These are phyloP conservation scores for Pyrrhoderma noxium DNA, from an alignment of 1,284 basidiomycete species.

Conservation along the genomic window DNA sequence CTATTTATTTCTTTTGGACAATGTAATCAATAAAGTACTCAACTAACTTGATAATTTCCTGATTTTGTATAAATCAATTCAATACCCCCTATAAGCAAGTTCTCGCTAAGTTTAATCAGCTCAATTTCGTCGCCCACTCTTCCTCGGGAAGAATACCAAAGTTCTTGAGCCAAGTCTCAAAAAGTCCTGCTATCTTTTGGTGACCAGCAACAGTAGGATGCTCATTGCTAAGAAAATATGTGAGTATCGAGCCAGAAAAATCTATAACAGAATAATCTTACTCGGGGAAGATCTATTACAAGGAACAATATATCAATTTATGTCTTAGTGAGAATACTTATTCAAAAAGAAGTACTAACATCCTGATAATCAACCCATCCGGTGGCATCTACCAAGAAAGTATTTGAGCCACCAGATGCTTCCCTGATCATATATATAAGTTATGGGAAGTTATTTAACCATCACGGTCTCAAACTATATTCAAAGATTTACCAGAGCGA, in stretches of 20 bases:
- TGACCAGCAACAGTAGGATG: constrained; percentile 46
- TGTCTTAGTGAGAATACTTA: too few species aligned
- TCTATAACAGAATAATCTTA: constrained; percentile 21
- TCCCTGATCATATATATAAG: constrained; percentile 22
- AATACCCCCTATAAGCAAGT: too few species aligned
- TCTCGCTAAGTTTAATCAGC: not conserved
- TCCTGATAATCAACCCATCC: constrained; percentile 48
- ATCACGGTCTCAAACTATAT: not conserved
- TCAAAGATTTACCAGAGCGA: constrained; percentile 31
- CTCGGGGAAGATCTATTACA: constrained; percentile 38
- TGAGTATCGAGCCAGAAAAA: not conserved
- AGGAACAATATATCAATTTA: too few species aligned
- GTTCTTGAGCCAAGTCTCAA: constrained; percentile 36
- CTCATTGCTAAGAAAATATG: constrained; percentile 31
- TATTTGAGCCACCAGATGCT: constrained; percentile 37
- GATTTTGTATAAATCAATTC: too few species aligned
- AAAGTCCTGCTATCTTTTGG: constrained; percentile 39
- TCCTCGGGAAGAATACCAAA: constrained; percentile 35
- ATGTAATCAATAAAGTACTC: too few species aligned
- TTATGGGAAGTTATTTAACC: not conserved
- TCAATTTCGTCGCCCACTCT: constrained; percentile 24
- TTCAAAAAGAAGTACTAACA: constrained; percentile 19
- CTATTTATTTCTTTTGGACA: too few species aligned
- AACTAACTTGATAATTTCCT: too few species aligned
- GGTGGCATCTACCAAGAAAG: constrained; percentile 50